Percentiles rank a stretch among this genome's conserved stretches.
phyloP scores from a whole-genome alignment of 768 basidiomycete species.

The Boletellus ananas region DNA sequence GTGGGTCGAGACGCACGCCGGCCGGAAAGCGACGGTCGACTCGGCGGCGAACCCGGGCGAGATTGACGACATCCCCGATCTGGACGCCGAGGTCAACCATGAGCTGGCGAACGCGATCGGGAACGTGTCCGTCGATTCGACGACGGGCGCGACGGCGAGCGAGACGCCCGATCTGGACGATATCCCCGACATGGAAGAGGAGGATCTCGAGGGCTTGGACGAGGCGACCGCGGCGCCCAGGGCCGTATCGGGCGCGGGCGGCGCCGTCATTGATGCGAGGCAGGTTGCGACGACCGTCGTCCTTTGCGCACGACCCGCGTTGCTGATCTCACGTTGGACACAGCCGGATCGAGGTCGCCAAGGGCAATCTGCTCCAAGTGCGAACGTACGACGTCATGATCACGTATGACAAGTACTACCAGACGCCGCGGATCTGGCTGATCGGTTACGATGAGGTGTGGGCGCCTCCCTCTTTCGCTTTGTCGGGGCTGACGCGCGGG shows the following conservation, averaged over 20 bases:
- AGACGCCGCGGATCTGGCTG: constrained; percentile 97
- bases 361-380: constrained; percentile 86
- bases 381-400: constrained; percentile 99
- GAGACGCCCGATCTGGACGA: constrained; percentile 94
- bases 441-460: constrained; percentile 94
- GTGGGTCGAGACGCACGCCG: constrained; percentile 98
- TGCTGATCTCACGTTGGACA: too few species aligned
- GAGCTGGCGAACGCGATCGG: constrained; percentile 44
- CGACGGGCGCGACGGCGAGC: constrained; percentile 31
- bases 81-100: constrained; percentile 67
- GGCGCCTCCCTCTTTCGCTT: background rate
- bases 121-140: constrained; percentile 41
- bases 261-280: constrained; percentile 46
- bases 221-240: constrained; percentile 75
- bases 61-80: constrained; percentile 86
- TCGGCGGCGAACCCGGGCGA: constrained; percentile 55
- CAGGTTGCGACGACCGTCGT: too few species aligned
- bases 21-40: constrained; percentile 53
- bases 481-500: background rate
- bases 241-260: constrained; percentile 22
- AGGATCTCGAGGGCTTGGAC: constrained; percentile 84
- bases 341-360: constrained; percentile 63
- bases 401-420: constrained; percentile 99
- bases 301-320: background rate
- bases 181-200: constrained; percentile 99